Evolutionary conservation across 768 basidiomycete genomes (phyloP), one percentile per base, ranked within the genome.

Genomic region (Sporobolomyces phaffii): DNA sequence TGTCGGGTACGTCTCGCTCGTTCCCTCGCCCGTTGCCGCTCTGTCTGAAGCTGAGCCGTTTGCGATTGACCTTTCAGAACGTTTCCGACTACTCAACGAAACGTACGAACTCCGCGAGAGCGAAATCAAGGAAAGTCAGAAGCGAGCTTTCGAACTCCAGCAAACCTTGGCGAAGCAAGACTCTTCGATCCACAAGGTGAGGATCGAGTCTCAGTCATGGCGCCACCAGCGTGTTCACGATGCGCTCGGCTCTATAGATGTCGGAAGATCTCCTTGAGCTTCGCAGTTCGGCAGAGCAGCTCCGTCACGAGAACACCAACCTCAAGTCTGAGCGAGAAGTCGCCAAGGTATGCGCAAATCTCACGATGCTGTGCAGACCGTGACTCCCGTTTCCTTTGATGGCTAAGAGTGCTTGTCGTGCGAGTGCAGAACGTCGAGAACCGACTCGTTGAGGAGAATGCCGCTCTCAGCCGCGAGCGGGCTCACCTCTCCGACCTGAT

Each of bases 271-370:
- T 72, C 28, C 53, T 73, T 49, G 65, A 68, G 24, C 53, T 74
- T 22, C 70, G 73, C 17, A 52, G 63, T 20, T 48, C 64, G 2
- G 43, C 68, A 45, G 69, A 72, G 33, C 64, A 65, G 22, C 79
- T 91, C 43, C 85, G 90, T 14, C 90, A 88, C 71, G 93, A 97
- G 73, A 84, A 82, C 69, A 88, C 89, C 3, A 93, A 90, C 76
- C 82, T 96, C 22, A 85, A 88, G 47, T 92, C 91, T 0, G 94
- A 98, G 82, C 93, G 91, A 81, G 87, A 85, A 74, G 89, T 93
- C 40, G 91, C 88, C 87, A 89, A 90, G 86, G 91, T 89, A n/a
- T n/a, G 58, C 58, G 76, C 54, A 22, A 8, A 17, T 4, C 17
- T 49, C 22, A 14, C 18, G 36, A 10, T 20, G 29, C 50, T 20